Evolutionary conservation across 2,329 filamentous ascomycete genomes (phyloP).

Genomic region (Chlorencoelia australis): DNA sequence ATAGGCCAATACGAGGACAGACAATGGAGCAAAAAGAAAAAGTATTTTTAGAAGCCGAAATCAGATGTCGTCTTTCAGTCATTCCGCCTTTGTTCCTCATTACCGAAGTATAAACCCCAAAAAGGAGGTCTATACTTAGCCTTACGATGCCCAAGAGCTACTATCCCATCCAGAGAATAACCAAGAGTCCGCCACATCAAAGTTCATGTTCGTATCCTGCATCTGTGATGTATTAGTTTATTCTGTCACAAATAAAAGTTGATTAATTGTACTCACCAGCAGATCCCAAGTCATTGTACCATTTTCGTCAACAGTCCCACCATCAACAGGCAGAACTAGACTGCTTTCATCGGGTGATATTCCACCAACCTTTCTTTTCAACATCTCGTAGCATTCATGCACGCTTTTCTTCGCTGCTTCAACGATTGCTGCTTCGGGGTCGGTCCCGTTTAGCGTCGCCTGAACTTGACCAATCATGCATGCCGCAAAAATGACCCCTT

Average conservation of each 20-base stretch:
- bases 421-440: slow-evolving; percentile 10
- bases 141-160: not conserved
- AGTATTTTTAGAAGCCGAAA: no score
- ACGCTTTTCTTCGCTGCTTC: slow-evolving; percentile 13
- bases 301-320: not conserved
- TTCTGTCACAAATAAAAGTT: not conserved
- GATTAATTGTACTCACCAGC: not conserved
- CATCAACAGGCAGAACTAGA: not conserved
- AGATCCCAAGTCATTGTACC: not conserved
- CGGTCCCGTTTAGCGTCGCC: slow-evolving; percentile 15
- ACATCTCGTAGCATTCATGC: slow-evolving; percentile 11
- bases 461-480: slow-evolving; percentile 33
- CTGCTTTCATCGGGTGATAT: slow-evolving; percentile 2
- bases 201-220: slow-evolving; percentile 12
- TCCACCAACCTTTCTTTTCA: slow-evolving; percentile 5
- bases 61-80: no score
- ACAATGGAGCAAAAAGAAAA: no score
- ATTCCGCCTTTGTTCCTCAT: no score
- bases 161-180: slow-evolving; percentile 7
- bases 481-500: slow-evolving; percentile 31
- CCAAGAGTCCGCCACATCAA: slow-evolving; percentile 8
- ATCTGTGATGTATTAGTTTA: not conserved
- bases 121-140: no score
- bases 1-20: no score
- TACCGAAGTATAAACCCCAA: no score